These are phyloP conservation scores for Pinus tabuliformis DNA, from an alignment of 75 land plant species.

Conservation along the genomic window DNA sequence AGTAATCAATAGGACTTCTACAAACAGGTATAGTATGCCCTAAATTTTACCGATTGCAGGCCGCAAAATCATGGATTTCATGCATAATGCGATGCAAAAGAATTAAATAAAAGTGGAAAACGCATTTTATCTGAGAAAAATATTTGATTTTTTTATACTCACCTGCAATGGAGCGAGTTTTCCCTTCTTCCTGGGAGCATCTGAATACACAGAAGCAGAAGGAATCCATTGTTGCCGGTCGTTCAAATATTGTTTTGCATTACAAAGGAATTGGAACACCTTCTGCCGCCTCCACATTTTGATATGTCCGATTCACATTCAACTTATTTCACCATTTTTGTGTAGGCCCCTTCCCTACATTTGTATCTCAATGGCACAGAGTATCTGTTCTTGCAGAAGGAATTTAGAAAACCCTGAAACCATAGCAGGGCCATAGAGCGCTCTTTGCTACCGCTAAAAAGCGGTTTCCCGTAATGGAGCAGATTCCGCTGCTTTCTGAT, in stretches of 20 bases:
- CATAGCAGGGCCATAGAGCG: too few species aligned
- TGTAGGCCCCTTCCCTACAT: too few species aligned
- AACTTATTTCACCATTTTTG: too few species aligned
- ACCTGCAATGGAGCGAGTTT: slow-evolving; percentile 13
- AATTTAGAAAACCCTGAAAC: too few species aligned
- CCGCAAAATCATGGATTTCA: not conserved
- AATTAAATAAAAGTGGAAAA: not conserved
- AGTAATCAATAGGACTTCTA: not conserved
- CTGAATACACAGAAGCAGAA: slow-evolving; percentile 2
- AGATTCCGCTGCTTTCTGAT: too few species aligned
- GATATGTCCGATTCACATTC: too few species aligned
- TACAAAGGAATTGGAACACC: not conserved
- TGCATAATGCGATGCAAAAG: not conserved
- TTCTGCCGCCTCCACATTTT: slow-evolving; percentile 3
- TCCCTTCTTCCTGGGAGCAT: not conserved
- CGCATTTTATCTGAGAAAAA: not conserved
- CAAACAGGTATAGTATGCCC: not conserved
- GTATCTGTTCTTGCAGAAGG: too few species aligned
- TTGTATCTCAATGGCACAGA: too few species aligned
- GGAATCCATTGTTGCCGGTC: not conserved
- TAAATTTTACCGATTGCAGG: not conserved
- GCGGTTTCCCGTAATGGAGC: too few species aligned
- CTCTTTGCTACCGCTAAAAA: too few species aligned
- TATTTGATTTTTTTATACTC: not conserved
- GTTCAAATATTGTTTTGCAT: not conserved